phyloP scores from a whole-genome alignment of 805 yeast genomes.

The Alloascoidea africana region DNA sequence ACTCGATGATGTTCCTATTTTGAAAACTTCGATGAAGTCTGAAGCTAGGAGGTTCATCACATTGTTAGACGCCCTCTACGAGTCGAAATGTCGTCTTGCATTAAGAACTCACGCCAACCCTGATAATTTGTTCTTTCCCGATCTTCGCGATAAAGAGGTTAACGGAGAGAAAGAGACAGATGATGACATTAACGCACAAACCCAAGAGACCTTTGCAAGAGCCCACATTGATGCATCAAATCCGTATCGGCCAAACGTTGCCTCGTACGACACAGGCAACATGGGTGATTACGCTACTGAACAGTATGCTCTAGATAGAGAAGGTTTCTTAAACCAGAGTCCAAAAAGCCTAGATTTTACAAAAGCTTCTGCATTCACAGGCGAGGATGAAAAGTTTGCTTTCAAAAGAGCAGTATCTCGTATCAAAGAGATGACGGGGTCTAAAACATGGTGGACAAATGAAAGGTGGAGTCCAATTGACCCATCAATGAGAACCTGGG shows the following conservation, averaged over 20 bases:
- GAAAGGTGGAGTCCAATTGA: slow-evolving; percentile 43
- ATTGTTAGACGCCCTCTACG: slow-evolving; percentile 53
- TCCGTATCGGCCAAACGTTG: slow-evolving; percentile 58
- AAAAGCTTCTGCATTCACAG: slow-evolving; percentile 44
- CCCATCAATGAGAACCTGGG: slow-evolving; percentile 44
- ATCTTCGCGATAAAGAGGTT: slow-evolving; percentile 12
- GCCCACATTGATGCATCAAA: slow-evolving; percentile 41
- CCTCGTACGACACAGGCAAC: slow-evolving; percentile 40
- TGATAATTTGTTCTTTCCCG: slow-evolving; percentile 51
- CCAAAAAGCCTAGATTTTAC: slow-evolving; percentile 24
- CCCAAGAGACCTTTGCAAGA: slow-evolving; percentile 55
- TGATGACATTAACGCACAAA: slow-evolving; percentile 22
- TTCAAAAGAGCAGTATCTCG: slow-evolving; percentile 57
- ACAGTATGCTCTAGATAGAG: slow-evolving; percentile 2
- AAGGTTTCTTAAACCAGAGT: slow-evolving; percentile 4
- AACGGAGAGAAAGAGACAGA: slow-evolving; percentile 13
- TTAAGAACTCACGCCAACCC: slow-evolving; percentile 33
- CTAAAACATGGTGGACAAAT: slow-evolving; percentile 32
- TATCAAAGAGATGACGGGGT: slow-evolving; percentile 41
- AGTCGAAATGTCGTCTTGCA: slow-evolving; percentile 45
- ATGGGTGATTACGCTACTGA: slow-evolving; percentile 8
- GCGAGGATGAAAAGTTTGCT: slow-evolving; percentile 67
- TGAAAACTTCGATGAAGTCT: slow-evolving; percentile 40
- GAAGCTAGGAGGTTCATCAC: slow-evolving; percentile 60
- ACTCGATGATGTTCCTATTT: slow-evolving; percentile 43